Base-by-base conservation (phyloP, 208 protist genomes). In the Leishmania gerbilli region DNA sequence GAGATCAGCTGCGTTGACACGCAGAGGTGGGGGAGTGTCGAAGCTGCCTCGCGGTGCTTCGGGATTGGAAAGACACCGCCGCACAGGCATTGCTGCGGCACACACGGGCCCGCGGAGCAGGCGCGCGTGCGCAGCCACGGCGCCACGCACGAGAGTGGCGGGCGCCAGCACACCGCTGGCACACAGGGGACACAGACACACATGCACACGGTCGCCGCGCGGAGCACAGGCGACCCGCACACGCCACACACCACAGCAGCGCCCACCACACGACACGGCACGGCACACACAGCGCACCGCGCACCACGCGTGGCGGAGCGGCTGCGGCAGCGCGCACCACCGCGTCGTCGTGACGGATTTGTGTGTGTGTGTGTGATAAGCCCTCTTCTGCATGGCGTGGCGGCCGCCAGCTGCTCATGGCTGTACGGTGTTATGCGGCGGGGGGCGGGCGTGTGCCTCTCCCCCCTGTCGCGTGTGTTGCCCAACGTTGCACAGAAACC, bases 301-400 rank as follows among this genome's bases (percentile, higher is more conserved):
- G 47, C 79, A 82, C 65, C 74, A 56, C 79, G 74, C 76, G 79
- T 76, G 79, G 64, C 79, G 79, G 60, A 45, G 64, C 74, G 79
- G 79, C 79, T 79, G 79, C 55, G 64, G 76, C 79, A 83, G 79
- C 79, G 79, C 79, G 79, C 79, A 65, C 79, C 79, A 79, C 79
- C 74, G 79, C 79, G 79, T 83, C 79, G 79, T 83, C 79, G 51
- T 83, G 79, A 83, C 79, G 72, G 31, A 2, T 67, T 24, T n/a
- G n/a, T n/a, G n/a, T n/a, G n/a, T 0, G 72, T 76, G 60, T 55
- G 19, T 27, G 19, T 3, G 45, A 58, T 83, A 83, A 83, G 74
- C 79, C 79, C 79, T 83, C 79, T 83, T 83, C 79, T 83, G 79
- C 79, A 65, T 82, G 79, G 79, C 79, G 79, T 82, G 79, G 79